Evolutionary conservation across 345 rosid genomes (phyloP), one percentile per base, ranked within the genome.

Genomic region (Aurinia saxatilis): DNA sequence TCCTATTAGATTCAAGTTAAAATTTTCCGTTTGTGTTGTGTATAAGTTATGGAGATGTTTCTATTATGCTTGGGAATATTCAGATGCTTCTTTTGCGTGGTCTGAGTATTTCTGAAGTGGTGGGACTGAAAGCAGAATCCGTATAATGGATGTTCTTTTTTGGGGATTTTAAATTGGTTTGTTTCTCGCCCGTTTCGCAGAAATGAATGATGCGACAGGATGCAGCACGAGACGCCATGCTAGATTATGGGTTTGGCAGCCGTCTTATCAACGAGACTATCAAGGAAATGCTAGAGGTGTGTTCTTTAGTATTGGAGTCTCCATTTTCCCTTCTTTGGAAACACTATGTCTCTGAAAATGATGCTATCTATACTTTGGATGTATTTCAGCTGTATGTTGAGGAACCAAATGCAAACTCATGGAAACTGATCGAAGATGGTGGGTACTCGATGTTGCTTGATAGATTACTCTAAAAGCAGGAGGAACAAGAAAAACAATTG

Each of bases 171-270:
- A 23, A 23, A 3, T 23, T 23, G 27, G 27, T 23, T 23, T 23
- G 27, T 23, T 23, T 23, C 8, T 12, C 46, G 8, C 7, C 19
- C 30, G n/a, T 10, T 18, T 52, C 19, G 48, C 48, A 54, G 55
- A 42, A 35, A 33, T 79, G 79, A 27, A 8, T 63, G 56, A 75
- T 6, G 44, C 72, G 81, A 12, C 70, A 38, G 37, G 79, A 77
- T 57, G 84, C 81, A 29, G 81, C 84, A n/a, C 57, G 77, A 27
- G 79, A 77, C 5, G 71, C 77, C 9, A 62, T 74, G 48, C 60
- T 27, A n/a, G 41, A 13, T 2, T 39, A 37, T 57, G 81, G 81
- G 3, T 77, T 77, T 54, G 8, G 54, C 6, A 44, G 47, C n/a
- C 40, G 53, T 14, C 13, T 72, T 16, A 55, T 80, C 45, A 70